Conservation (phyloP, 2,329 filamentous ascomycete genomes). For the Penicillium sp. region DNA sequence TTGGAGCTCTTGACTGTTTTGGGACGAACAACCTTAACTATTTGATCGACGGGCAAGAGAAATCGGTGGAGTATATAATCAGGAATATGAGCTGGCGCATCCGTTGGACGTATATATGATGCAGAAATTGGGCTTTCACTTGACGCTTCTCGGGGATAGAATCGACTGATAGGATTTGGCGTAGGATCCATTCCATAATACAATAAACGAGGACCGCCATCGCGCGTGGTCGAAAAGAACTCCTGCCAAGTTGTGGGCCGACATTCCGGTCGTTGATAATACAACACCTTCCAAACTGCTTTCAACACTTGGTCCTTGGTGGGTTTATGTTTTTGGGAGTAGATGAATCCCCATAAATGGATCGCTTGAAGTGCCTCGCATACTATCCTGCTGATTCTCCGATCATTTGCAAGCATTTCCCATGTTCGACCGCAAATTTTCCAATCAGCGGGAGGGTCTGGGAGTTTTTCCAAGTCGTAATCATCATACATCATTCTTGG, state of each 20-base stretch:
- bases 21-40: background rate
- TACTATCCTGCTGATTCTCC: too few relatives aligned
- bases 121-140: background rate
- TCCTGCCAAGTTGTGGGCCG: constrained; percentile 14
- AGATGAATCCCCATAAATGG: constrained; percentile 26
- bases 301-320: too few relatives aligned
- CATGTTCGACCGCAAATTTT: too few relatives aligned
- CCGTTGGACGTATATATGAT: constrained; percentile 1
- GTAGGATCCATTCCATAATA: constrained; percentile 5
- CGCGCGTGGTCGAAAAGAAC: constrained; percentile 17
- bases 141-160: background rate
- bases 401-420: too few relatives aligned
- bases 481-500: too few relatives aligned
- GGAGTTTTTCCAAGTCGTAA: too few relatives aligned
- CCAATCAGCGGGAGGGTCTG: too few relatives aligned
- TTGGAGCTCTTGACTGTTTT: background rate
- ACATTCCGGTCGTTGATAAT: constrained; percentile 19
- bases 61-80: constrained; percentile 1
- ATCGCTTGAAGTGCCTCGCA: constrained; percentile 1
- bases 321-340: too few relatives aligned
- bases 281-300: constrained; percentile 24
- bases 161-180: constrained; percentile 5
- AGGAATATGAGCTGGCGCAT: constrained; percentile 1
- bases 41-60: background rate
- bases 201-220: constrained; percentile 32